Evolutionary conservation across 306 rosid genomes (phyloP), one percentile per base, ranked within the genome.

Genomic region (Sesbania bispinosa): DNA sequence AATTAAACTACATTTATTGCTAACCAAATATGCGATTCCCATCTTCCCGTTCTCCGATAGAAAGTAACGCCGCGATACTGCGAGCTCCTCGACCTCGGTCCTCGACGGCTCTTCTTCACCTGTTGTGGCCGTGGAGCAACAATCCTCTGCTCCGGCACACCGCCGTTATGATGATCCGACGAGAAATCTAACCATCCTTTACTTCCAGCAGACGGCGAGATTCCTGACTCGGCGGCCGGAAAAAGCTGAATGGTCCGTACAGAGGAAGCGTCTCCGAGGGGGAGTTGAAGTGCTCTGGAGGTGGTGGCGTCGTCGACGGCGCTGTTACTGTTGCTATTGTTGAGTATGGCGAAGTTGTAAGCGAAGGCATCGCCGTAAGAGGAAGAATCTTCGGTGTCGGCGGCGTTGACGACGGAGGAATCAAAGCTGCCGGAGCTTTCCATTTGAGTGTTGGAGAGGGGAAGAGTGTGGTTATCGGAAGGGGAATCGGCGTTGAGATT

Each of bases 1-100:
- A 45, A 52, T 23, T 23, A 51, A 48, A 66, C 60, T 24, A 58
- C 27, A 21, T n/a, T n/a, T n/a, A n/a, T n/a, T 43, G 29, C 88
- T 27, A 30, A 93, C 98, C 98, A 93, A 54, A 93, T 93, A 73
- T 93, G 98, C 59, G 98, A 93, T 81, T 93, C 98, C 98, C 98
- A 93, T 77, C 98, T 59, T 29, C 98, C 98, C 3, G 98, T 93
- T 48, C 98, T 84, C 66, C 98, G 86, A 43, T 93, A 90, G 69
- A 86, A 93, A 57, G 98, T 93, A 36, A 93, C 97, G 5, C 98
- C 98, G 1, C 98, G 93, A 78, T 93, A 93, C 88, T 93, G 96
- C 0, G 98, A 93, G 82, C 98, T 93, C 6, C 97, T 52, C 1
- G 98, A 90, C 87, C 90, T 71, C 6, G 98, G 98, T 58, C 98